These are phyloP conservation scores for Hondaea fermentalgiana DNA, from an alignment of 108 stramenopile genomes.

Conservation along the genomic window DNA sequence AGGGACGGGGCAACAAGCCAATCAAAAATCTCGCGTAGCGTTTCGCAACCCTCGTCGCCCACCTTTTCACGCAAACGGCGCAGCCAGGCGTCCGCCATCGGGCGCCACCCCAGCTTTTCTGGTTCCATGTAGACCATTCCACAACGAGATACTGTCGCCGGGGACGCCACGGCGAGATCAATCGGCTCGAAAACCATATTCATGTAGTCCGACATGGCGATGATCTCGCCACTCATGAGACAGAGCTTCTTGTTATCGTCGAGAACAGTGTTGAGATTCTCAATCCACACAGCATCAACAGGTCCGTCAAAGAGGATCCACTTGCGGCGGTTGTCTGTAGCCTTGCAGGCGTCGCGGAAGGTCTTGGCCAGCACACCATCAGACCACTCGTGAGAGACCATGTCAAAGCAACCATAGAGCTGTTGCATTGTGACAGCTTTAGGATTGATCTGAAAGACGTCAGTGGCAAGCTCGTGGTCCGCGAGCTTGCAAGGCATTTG, in stretches of 20 bases:
- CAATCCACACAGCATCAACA: slow-evolving; percentile 66
- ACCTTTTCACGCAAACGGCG: slow-evolving; percentile 35
- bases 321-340: slow-evolving; percentile 47
- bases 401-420: slow-evolving; percentile 56
- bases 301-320: slow-evolving; percentile 64
- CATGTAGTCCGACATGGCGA: slow-evolving; percentile 60
- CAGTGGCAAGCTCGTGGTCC: slow-evolving; percentile 25
- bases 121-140: slow-evolving; percentile 69
- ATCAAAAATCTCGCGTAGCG: slow-evolving; percentile 42
- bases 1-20: slow-evolving; percentile 51
- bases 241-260: slow-evolving; percentile 63
- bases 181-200: slow-evolving; percentile 66
- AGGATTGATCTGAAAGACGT: slow-evolving; percentile 47
- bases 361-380: slow-evolving; percentile 60
- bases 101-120: slow-evolving; percentile 53
- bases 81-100: slow-evolving; percentile 50
- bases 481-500: slow-evolving; percentile 39
- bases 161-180: slow-evolving; percentile 58
- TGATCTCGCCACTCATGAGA: slow-evolving; percentile 63
- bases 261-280: slow-evolving; percentile 65
- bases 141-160: slow-evolving; percentile 60
- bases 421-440: slow-evolving; percentile 57
- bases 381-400: slow-evolving; percentile 58
- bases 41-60: slow-evolving; percentile 56
- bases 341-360: slow-evolving; percentile 55